Percentiles rank a stretch among this genome's conserved stretches.
Evolutionary conservation across 129 eudicot species (phyloP).

Genomic region (Flaveria brownii): DNA sequence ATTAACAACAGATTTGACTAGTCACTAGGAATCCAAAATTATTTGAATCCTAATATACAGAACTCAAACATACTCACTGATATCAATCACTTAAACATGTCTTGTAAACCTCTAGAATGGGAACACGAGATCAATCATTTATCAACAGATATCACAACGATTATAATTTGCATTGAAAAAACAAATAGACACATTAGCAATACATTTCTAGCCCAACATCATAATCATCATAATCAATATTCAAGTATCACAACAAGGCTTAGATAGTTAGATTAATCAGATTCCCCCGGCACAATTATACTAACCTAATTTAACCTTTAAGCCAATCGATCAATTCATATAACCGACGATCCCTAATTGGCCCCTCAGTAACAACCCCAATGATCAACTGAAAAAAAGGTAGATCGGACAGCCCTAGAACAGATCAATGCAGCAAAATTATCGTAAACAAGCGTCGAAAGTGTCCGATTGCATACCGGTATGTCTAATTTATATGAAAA

Average conservation of each 20-base stretch:
- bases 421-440: slow-evolving; percentile 12
- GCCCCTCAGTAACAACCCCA: slow-evolving; percentile 2
- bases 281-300: neutral
- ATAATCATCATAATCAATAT: slow-evolving; percentile 11
- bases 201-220: neutral
- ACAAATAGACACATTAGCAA: neutral
- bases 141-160: slow-evolving; percentile 17
- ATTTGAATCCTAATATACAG: neutral
- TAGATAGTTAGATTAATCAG: neutral
- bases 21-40: too few species aligned
- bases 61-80: slow-evolving; percentile 6
- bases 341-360: slow-evolving; percentile 5
- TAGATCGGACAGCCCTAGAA: slow-evolving; percentile 24
- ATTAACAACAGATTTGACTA: too few species aligned
- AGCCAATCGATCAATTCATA: slow-evolving; percentile 9
- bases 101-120: neutral
- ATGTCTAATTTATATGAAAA: neutral
- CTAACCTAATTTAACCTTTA: neutral
- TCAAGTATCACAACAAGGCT: neutral
- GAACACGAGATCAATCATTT: neutral
- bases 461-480: slow-evolving; percentile 2
- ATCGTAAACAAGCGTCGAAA: neutral
- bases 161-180: neutral
- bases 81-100: slow-evolving; percentile 1
- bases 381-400: neutral